A percentile compares a stretch with the other conserved stretches of the same genome.
phyloP scores from a whole-genome alignment of 2,329 filamentous ascomycete species.

The Fusarium sp. region DNA sequence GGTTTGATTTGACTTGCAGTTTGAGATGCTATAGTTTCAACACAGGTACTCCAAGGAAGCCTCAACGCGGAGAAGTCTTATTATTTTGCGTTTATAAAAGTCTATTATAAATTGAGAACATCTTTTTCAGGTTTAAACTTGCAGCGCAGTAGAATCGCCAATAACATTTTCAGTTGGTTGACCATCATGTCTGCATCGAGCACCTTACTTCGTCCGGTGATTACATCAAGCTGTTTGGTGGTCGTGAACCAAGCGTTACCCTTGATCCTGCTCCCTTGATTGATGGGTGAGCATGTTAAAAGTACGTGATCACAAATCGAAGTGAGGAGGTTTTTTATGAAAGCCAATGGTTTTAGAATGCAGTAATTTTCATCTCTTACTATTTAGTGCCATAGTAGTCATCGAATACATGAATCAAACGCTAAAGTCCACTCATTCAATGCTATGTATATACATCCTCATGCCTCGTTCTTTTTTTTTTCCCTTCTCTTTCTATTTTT shows the following conservation, averaged over 20 bases:
- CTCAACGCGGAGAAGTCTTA: constrained; percentile 25
- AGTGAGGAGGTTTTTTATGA: no score
- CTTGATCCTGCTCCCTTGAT: neutral
- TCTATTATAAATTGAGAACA: neutral
- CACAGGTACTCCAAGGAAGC: constrained; percentile 24
- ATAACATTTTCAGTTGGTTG: neutral
- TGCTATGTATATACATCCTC: constrained; percentile 2
- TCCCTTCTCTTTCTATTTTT: neutral
- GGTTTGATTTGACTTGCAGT: neutral
- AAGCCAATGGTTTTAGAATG: neutral
- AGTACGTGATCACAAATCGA: rapidly evolving
- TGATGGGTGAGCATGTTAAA: rapidly evolving
- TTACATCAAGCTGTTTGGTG: no score
- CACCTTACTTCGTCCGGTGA: rapidly evolving
- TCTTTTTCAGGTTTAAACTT: neutral
- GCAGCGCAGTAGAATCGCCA: rapidly evolving
- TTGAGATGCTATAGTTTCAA: constrained; percentile 24
- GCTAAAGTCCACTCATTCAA: constrained; percentile 19
- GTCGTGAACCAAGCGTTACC: neutral
- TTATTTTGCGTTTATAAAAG: neutral
- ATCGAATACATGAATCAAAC: constrained; percentile 16
- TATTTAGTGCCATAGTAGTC: neutral
- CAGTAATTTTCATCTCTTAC: constrained; percentile 3
- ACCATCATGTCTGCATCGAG: neutral
- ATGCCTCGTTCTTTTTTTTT: neutral